These are phyloP conservation scores for Yamadazyma olivae DNA, from an alignment of 805 yeast species.

Conservation along the genomic window DNA sequence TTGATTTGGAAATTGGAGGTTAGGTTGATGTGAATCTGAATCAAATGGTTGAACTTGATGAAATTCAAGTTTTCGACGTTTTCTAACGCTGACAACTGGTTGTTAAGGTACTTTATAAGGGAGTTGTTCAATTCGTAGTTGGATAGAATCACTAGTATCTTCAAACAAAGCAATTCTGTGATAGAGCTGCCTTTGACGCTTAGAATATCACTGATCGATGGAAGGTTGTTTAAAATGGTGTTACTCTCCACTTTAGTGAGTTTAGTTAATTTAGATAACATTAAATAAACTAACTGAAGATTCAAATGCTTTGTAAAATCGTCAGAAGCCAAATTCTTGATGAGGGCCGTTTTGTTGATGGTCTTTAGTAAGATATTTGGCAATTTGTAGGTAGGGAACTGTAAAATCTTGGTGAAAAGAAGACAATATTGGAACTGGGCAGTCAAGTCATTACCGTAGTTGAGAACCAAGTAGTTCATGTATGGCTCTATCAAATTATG, in stretches of 20 bases:
- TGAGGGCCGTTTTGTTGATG: constrained; percentile 53
- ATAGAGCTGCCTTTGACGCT: constrained; percentile 1
- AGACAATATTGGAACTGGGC: constrained; percentile 40
- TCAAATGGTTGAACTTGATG: constrained; percentile 9
- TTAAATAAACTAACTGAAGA: constrained; percentile 54
- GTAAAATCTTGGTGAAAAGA: constrained; percentile 57
- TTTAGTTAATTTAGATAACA: constrained; percentile 50
- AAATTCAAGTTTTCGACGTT: constrained; percentile 6
- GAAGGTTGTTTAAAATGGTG: constrained; percentile 7
- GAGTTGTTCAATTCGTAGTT: constrained; percentile 6
- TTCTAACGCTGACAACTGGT: neutral
- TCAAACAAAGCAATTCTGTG: constrained; percentile 3
- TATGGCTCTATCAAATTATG: constrained; percentile 79
- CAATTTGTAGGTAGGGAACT: constrained; percentile 48
- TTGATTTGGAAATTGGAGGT: constrained; percentile 10
- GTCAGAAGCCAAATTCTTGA: constrained; percentile 48
- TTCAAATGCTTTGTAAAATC: constrained; percentile 61
- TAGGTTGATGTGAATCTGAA: constrained; percentile 11
- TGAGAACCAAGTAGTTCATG: constrained; percentile 49
- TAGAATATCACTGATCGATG: constrained; percentile 8
- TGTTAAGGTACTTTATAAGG: constrained; percentile 7
- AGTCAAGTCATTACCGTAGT: constrained; percentile 49
- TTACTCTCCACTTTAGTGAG: constrained; percentile 6
- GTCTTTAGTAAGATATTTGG: constrained; percentile 67
- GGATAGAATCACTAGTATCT: constrained; percentile 8